These are phyloP conservation scores for Brassica rapa DNA, from an alignment of 345 rosid species.

Conservation along the genomic window DNA sequence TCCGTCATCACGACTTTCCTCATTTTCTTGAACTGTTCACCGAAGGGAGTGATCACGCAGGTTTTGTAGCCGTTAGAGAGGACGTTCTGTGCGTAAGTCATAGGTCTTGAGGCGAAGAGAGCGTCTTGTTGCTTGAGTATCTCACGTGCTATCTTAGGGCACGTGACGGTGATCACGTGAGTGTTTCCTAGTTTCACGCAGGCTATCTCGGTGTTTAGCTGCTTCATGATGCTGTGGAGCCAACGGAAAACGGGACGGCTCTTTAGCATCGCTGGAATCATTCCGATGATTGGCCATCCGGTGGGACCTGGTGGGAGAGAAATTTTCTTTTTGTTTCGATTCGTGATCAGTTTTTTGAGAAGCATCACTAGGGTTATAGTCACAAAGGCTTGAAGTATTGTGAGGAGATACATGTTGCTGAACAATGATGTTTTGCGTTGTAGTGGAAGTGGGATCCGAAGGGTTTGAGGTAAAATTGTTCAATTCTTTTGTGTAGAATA, in stretches of 20 bases:
- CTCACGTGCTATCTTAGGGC: slow-evolving; percentile 47
- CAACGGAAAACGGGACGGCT: slow-evolving; percentile 45
- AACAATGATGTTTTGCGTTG: slow-evolving; percentile 7
- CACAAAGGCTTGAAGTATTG: slow-evolving; percentile 39
- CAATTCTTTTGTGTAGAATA: slow-evolving; percentile 21
- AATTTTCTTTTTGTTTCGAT: slow-evolving; percentile 11
- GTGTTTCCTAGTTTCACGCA: slow-evolving; percentile 47
- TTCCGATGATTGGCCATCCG: slow-evolving; percentile 50
- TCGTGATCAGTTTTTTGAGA: slow-evolving; percentile 25
- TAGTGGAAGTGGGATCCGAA: slow-evolving; percentile 30
- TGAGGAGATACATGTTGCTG: slow-evolving; percentile 37
- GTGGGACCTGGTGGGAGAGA: slow-evolving; percentile 50
- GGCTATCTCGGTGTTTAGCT: slow-evolving; percentile 49
- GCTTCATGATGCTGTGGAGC: slow-evolving; percentile 52
- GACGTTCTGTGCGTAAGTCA: slow-evolving; percentile 34
- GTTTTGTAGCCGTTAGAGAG: slow-evolving; percentile 38
- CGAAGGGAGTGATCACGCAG: slow-evolving; percentile 32
- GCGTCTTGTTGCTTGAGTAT: slow-evolving; percentile 47
- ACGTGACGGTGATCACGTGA: slow-evolving; percentile 47
- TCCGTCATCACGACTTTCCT: slow-evolving; percentile 44
- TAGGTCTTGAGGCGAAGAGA: slow-evolving; percentile 42
- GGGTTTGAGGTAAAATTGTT: slow-evolving; percentile 40
- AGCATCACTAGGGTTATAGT: slow-evolving; percentile 34
- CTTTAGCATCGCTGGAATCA: slow-evolving; percentile 41
- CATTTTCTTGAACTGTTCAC: slow-evolving; percentile 58